Evolutionary conservation across 495 filamentous ascomycete species (phyloP), one percentile per base, ranked within the genome.

Genomic region (Apiosordaria backusii): DNA sequence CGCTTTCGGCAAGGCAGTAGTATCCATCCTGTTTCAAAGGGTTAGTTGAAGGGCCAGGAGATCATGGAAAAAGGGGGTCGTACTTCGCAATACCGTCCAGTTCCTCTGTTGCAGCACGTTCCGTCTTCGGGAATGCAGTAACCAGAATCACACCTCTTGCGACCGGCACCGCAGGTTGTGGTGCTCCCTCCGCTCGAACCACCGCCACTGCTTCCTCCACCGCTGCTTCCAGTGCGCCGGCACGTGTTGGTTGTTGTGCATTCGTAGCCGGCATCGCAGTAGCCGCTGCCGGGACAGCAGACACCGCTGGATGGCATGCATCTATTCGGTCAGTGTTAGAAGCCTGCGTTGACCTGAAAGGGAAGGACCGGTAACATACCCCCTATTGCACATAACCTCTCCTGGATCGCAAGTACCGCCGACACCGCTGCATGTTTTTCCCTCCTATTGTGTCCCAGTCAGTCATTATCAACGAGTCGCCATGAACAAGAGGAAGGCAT

Each of bases 241-340:
- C 69, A 69, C 2, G 26, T 61, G 45, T 24, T 18, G n/a, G 57
- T 22, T 25, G 27, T 10, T 4, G 60, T 67, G 61, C 70, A 72
- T 13, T 15, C 18, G 24, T 70, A 53, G 9, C 68, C 66, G 25
- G 65, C 65, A 22, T 72, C 60, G 62, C 72, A 72, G 61, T 74
- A 70, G 40, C 66, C 63, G 26, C 67, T 55, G 24, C 50, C 52
- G n/a, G 64, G 40, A 54, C 70, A 74, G 63, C 71, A 74, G 26
- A 68, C 67, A 23, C 26, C 65, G 27, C 50, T 53, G 1, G 29
- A 45, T n/a, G 71, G 71, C 63, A 74, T 74, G 61, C 71, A 74
- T 4, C 65, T 68, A 63, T 35, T 16, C 4, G 26, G 21, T 13
- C 15, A 26, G 40, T 25, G 27, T 29, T 29, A 29, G 27, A 29